phyloP scores from a whole-genome alignment of 352 stramenopile genomes.

The Globisporangium ultimum region DNA sequence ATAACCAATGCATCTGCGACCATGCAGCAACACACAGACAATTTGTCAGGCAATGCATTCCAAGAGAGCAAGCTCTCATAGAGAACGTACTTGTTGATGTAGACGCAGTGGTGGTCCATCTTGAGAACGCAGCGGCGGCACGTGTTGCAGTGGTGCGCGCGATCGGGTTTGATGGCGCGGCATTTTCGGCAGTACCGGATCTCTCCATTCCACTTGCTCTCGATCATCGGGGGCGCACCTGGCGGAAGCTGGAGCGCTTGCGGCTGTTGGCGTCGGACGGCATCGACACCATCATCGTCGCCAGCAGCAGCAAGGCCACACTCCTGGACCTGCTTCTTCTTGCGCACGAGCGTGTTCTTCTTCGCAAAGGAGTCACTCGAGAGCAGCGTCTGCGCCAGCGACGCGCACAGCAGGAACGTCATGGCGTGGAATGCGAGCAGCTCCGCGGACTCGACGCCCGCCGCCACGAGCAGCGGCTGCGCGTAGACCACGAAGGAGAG shows the following conservation, averaged over 20 bases:
- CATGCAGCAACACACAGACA: not conserved
- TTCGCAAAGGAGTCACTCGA: constrained; percentile 57
- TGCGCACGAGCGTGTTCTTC: constrained; percentile 20
- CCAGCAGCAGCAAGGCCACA: not conserved
- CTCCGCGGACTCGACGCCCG: constrained; percentile 26
- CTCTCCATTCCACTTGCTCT: constrained; percentile 70
- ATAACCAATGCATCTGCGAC: constrained; percentile 75
- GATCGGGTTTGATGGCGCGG: constrained; percentile 68
- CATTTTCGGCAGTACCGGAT: constrained; percentile 76
- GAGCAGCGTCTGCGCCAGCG: constrained; percentile 49
- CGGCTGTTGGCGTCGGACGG: too few species aligned
- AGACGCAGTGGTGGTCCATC: constrained; percentile 89
- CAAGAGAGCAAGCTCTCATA: constrained; percentile 1
- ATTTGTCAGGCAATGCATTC: not conserved
- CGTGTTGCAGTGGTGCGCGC: constrained; percentile 80
- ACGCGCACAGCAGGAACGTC: constrained; percentile 51
- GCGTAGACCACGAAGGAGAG: constrained; percentile 49
- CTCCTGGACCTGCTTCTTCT: constrained; percentile 15
- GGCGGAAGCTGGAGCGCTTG: not conserved
- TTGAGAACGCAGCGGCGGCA: constrained; percentile 79
- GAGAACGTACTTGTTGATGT: constrained; percentile 81
- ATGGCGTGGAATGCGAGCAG: constrained; percentile 55
- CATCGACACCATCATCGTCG: not conserved
- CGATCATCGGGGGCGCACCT: constrained; percentile 20
- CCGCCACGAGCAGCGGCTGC: constrained; percentile 39